Evolutionary conservation across 495 filamentous ascomycete genomes (phyloP).

Genomic region (Penicillium robsamsonii): DNA sequence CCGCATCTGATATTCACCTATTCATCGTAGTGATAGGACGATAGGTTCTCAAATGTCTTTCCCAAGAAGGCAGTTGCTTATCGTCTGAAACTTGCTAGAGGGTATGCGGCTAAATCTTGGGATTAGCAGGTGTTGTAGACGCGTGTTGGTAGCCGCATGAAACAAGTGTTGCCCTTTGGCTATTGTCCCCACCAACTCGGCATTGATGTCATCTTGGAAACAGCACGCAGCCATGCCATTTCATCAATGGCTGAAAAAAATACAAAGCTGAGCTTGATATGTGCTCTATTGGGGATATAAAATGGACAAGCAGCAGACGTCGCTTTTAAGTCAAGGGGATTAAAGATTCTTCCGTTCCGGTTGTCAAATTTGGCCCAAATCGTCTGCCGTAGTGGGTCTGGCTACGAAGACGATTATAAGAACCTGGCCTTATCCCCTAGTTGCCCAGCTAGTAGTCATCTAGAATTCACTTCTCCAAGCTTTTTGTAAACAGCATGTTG

Average conservation of each 20-base stretch:
- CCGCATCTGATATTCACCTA: neutral
- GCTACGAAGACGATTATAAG: too few relatives aligned
- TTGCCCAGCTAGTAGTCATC: too few relatives aligned
- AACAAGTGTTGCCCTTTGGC: neutral
- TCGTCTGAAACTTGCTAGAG: neutral
- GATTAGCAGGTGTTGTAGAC: neutral
- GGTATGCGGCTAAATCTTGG: neutral
- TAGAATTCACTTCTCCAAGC: too few relatives aligned
- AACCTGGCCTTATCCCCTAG: too few relatives aligned
- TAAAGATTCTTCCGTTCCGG: neutral
- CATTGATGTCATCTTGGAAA: neutral
- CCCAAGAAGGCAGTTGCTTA: neutral
- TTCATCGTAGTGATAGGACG: neutral
- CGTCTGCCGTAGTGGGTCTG: too few relatives aligned
- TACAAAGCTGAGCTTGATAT: neutral
- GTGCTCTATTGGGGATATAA: neutral
- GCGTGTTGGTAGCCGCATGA: neutral
- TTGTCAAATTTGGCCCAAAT: too few relatives aligned
- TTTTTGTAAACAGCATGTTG: too few relatives aligned
- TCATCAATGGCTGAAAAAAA: neutral
- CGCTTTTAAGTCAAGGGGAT: neutral
- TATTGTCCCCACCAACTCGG: neutral
- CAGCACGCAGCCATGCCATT: neutral
- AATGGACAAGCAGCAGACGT: neutral
- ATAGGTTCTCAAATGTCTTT: neutral